Conservation (phyloP, 306 rosid species). For the Astragalus glycyphyllos region DNA sequence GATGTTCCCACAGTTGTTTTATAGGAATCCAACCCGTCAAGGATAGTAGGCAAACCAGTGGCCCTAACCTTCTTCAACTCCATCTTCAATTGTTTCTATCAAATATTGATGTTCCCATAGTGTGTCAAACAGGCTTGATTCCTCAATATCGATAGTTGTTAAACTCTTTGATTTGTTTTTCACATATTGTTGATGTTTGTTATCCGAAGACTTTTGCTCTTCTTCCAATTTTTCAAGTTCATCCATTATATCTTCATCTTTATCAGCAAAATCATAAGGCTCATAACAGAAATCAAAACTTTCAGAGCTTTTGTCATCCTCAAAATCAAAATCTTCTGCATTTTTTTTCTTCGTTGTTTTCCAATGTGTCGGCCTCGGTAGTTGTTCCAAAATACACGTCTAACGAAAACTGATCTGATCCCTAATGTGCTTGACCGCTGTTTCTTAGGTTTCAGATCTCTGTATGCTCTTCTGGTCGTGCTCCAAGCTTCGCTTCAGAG, state of each 20-base stretch:
- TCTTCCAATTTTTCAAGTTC: slow-evolving; percentile 53
- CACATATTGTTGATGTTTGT: slow-evolving; percentile 32
- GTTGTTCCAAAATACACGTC: too few species aligned
- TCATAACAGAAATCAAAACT: slow-evolving; percentile 56
- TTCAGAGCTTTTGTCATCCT: slow-evolving; percentile 36
- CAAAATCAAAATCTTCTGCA: too few species aligned
- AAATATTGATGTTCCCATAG: slow-evolving; percentile 97
- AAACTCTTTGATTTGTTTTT: slow-evolving; percentile 30
- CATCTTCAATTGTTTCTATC: slow-evolving; percentile 84
- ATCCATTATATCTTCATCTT: slow-evolving; percentile 57
- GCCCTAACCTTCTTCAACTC: slow-evolving; percentile 88
- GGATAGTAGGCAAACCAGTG: slow-evolving; percentile 82
- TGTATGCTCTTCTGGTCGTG: too few species aligned
- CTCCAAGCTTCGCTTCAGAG: too few species aligned
- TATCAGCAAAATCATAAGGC: slow-evolving; percentile 61
- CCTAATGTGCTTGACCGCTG: too few species aligned
- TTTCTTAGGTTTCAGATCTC: too few species aligned
- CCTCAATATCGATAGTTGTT: slow-evolving; percentile 49
- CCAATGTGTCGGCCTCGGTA: too few species aligned
- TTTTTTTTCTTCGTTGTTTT: too few species aligned
- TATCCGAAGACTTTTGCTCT: slow-evolving; percentile 38
- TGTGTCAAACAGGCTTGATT: slow-evolving; percentile 66
- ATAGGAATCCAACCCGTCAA: too few species aligned
- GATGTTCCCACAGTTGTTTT: too few species aligned
- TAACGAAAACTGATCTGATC: too few species aligned